phyloP scores from a whole-genome alignment of 2,329 filamentous ascomycete species.

The Alternaria tenuissima region DNA sequence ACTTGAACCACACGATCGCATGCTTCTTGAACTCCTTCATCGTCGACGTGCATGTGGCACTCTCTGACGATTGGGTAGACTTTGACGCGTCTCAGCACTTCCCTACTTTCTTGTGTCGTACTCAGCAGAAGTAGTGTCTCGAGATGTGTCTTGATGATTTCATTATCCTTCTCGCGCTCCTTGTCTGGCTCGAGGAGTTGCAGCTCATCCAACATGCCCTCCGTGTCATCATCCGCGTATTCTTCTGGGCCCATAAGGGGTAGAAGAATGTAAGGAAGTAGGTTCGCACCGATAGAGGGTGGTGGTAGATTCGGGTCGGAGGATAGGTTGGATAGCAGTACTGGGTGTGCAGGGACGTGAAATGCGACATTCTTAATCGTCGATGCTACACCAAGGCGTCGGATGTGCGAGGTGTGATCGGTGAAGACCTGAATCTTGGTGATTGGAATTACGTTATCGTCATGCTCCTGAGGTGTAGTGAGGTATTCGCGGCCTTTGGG shows the following conservation, averaged over 20 bases:
- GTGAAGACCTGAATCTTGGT: conserved; percentile 95
- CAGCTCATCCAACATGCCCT: conserved; percentile 87
- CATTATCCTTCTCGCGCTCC: conserved; percentile 76
- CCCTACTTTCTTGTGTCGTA: conserved; percentile 77
- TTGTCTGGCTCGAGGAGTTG: conserved; percentile 92
- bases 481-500: conserved; percentile 78
- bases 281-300: conserved; percentile 73
- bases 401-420: conserved; percentile 82
- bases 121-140: conserved; percentile 88
- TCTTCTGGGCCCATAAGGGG: conserved; percentile 89
- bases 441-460: conserved; percentile 79
- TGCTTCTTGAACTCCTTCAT: conserved; percentile 82
- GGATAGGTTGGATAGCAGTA: conserved; percentile 64
- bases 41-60: conserved; percentile 77
- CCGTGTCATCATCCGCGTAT: conserved; percentile 84
- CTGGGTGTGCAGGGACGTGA: conserved; percentile 74
- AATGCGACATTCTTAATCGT: conserved; percentile 96
- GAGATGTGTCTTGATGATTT: conserved; percentile 84
- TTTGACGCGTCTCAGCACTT: conserved; percentile 76
- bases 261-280: conserved; percentile 87
- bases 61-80: conserved; percentile 92
- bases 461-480: conserved; percentile 75
- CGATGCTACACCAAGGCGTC: conserved; percentile 91
- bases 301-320: conserved; percentile 42
- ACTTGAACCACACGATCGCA: conserved; percentile 92